These are phyloP conservation scores for Coemansia sp. DNA, from an alignment of 192 early-diverging fungal species.

Conservation along the genomic window DNA sequence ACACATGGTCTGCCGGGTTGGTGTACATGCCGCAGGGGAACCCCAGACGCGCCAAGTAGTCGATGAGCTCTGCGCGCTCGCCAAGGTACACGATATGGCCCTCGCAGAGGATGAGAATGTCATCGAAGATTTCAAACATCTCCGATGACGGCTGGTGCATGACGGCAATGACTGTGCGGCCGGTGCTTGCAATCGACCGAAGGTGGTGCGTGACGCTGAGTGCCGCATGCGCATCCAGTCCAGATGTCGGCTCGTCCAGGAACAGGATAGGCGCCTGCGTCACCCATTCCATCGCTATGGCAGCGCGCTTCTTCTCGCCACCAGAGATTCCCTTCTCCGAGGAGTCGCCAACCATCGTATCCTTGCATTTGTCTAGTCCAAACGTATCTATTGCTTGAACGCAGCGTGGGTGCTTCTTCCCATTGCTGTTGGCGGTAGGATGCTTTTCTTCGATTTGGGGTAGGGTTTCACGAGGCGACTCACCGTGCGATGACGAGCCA, in stretches of 20 bases:
- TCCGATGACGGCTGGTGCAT: slow-evolving; percentile 62
- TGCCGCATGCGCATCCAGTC: slow-evolving; percentile 61
- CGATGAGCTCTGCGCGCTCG: slow-evolving; percentile 37
- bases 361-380: slow-evolving; percentile 62
- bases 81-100: slow-evolving; percentile 73
- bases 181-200: slow-evolving; percentile 37
- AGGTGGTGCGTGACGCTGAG: slow-evolving; percentile 55
- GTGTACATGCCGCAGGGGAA: slow-evolving; percentile 50
- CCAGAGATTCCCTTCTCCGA: slow-evolving; percentile 70
- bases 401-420: slow-evolving; percentile 68
- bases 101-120: slow-evolving; percentile 64
- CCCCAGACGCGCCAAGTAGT: slow-evolving; percentile 38
- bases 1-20: slow-evolving; percentile 33
- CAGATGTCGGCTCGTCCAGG: slow-evolving; percentile 75
- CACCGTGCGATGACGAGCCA: too few species aligned
- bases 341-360: slow-evolving; percentile 66
- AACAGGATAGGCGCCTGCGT: slow-evolving; percentile 67
- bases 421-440: slow-evolving; percentile 70
- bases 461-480: too few species aligned
- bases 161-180: slow-evolving; percentile 46
- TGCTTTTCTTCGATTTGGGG: slow-evolving; percentile 73
- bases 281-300: slow-evolving; percentile 73
- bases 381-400: slow-evolving; percentile 60
- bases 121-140: slow-evolving; percentile 66
- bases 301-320: slow-evolving; percentile 71